phyloP scores from a whole-genome alignment of 768 basidiomycete genomes.

The Tricholoma hemisulphureum region DNA sequence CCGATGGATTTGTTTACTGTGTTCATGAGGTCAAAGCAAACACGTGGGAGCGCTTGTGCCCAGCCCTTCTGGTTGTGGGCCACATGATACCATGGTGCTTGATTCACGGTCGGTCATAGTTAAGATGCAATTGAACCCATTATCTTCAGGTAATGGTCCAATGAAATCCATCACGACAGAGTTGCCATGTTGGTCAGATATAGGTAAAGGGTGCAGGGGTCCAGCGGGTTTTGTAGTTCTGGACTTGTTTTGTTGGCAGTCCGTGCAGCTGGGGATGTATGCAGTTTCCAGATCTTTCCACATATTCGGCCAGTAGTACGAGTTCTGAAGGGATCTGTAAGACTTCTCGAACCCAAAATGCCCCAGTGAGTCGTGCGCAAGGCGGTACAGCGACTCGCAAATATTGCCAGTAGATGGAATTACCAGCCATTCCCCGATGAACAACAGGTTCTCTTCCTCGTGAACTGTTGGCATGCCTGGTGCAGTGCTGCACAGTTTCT shows the following conservation, averaged over 20 bases:
- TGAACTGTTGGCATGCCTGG: neutral
- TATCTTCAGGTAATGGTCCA: too few species aligned
- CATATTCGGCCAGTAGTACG: too few species aligned
- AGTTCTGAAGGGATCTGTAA: neutral
- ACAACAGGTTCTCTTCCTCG: neutral
- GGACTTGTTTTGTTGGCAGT: neutral
- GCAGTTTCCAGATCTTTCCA: neutral
- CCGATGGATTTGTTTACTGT: constrained; percentile 27
- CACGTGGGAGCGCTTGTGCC: constrained; percentile 14
- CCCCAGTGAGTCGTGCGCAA: too few species aligned
- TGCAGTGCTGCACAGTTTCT: neutral
- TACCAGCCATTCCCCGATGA: neutral
- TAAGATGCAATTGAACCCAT: neutral
- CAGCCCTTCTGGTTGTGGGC: neutral
- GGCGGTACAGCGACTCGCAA: neutral
- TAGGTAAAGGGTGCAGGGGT: neutral
- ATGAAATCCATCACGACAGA: too few species aligned
- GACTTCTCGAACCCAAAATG: neutral
- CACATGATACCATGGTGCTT: too few species aligned
- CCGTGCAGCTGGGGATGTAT: neutral
- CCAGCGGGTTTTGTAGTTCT: neutral
- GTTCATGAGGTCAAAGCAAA: constrained; percentile 35
- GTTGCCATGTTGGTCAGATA: too few species aligned
- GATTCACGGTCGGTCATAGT: neutral
- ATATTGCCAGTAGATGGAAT: neutral